Evolutionary conservation across 192 early-diverging fungal genomes (phyloP).

Genomic region (Umbelopsis ramanniana): DNA sequence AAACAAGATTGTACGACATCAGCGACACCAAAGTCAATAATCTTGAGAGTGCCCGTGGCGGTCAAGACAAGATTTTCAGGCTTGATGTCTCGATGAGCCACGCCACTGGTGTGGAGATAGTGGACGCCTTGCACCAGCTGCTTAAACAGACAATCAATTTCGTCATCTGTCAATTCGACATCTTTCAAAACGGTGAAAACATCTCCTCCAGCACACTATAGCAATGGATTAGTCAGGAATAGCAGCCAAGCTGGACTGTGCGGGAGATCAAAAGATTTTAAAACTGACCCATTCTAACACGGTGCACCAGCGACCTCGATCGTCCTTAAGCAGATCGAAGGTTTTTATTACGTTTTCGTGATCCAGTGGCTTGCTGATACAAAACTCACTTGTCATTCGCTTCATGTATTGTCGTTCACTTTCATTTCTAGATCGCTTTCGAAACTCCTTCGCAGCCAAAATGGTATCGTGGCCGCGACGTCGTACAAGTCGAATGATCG

Average conservation of each 20-base stretch:
- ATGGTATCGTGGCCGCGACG: slow-evolving; percentile 58
- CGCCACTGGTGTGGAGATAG: slow-evolving; percentile 91
- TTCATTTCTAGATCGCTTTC: slow-evolving; percentile 79
- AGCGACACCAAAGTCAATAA: slow-evolving; percentile 97
- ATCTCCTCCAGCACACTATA: slow-evolving; percentile 93
- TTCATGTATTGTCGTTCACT: slow-evolving; percentile 91
- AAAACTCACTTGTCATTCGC: slow-evolving; percentile 94
- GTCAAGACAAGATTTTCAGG: slow-evolving; percentile 90
- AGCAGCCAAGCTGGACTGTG: not conserved
- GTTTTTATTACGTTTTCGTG: slow-evolving; percentile 94
- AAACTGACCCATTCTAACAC: slow-evolving; percentile 65
- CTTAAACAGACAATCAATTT: slow-evolving; percentile 93
- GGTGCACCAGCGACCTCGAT: slow-evolving; percentile 82
- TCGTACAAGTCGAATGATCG: slow-evolving; percentile 85
- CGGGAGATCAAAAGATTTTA: not conserved
- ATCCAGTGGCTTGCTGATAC: slow-evolving; percentile 83
- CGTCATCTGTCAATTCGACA: slow-evolving; percentile 71
- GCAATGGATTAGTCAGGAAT: slow-evolving; percentile 32
- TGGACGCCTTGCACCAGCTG: slow-evolving; percentile 87
- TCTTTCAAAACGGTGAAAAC: slow-evolving; percentile 82
- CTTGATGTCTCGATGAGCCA: slow-evolving; percentile 88
- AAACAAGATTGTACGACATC: slow-evolving; percentile 89
- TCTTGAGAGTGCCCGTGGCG: slow-evolving; percentile 78
- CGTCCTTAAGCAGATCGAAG: slow-evolving; percentile 94
- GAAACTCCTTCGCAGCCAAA: slow-evolving; percentile 92